Base-by-base conservation (phyloP, 148 eudicot species). In the Heliosperma pusillum region DNA sequence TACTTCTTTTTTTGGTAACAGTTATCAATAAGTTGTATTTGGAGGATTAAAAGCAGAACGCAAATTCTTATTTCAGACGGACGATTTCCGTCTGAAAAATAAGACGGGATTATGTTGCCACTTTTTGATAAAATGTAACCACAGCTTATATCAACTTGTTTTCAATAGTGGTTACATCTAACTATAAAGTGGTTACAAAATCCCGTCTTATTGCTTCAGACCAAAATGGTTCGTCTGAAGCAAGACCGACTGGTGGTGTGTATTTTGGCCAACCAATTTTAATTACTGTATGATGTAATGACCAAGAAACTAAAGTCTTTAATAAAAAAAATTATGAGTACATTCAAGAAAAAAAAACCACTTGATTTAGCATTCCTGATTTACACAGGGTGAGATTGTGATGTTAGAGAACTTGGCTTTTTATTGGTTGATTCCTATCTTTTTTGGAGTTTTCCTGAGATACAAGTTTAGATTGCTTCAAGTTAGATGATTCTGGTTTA, bases 401-500 rank as follows among this genome's bases (percentile, higher is more conserved):
- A 64, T 64, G 68, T 64, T 12, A 27, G 42, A 20, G 26, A 29
- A 64, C 67, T 63, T 27, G 68, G 68, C 9, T 16, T n/a, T 61
- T 2, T 45, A 7, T 15, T 71, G 71, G 25, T 70, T 77, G 74
- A 27, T 21, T 59, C 58, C 42, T 56, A 58, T 29, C 55, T 36
- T 68, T 69, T 19, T 36, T 6, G 60, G 66, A 74, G 63, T 36
- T 80, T 80, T 70, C 71, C 44, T 33, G 25, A 15, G 65, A 58
- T 36, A 69, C 45, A 79, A 69, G 57, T 52, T 55, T 69, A 47
- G 56, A n/a, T 78, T 60, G 71, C 50, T 19, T 77, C 47, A 47
- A 15, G n/a, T 55, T 0, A 56, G 65, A 50, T 67, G 4, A 27
- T 60, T 22, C 12, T 21, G 68, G 47, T 68, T 74, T 79, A 27